Evolutionary conservation across 2,329 filamentous ascomycete species (phyloP), one percentile per base, ranked within the genome.

Genomic region (Pyrenochaeta sp.): DNA sequence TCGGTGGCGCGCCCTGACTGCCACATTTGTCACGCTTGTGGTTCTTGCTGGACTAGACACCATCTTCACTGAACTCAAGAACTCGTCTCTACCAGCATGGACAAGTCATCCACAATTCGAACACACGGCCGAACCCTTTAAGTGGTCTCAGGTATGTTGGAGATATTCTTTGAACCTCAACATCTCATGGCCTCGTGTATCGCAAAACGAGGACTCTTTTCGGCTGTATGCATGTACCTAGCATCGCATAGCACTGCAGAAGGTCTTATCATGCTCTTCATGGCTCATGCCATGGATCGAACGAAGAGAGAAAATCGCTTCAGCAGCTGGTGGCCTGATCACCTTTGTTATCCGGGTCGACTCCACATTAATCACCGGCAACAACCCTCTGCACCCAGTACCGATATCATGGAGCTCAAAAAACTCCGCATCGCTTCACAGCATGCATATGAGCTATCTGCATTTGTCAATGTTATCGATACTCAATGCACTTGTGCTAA

Each of bases 71-170:
- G 51, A 46, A 37, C 21, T 60, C 31, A 61, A 51, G 29, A 45
- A 53, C 31, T 53, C 41, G 31, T 35, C 46, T 41, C 56, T 54
- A 53, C 47, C 20, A 32, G 15, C 46, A 10, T 49, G 33, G 29
- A 31, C 23, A 12, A 56, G 31, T 30, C 45, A 50, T 48, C 43
- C 48, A 40, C 31, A 29, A 15, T 36, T 35, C 36, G 18, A 27
- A 15, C 10, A 56, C 44, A 35, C 33, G 29, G 39, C 45, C 11
- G 47, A 54, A 15, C n/a, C 60, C 11, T 67, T 68, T 32, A 31
- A 61, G 31, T 68, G 65, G 63, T 60, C 64, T 36, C 47, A 63
- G 60, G 65, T 69, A 68, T 54, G 59, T 63, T 42, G 46, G 45
- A 47, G 48, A 37, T 31, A 18, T 49, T 56, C 41, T 41, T 46